Evolutionary conservation across 2,329 filamentous ascomycete genomes (phyloP).

Genomic region (Penicillium sclerotiorum): DNA sequence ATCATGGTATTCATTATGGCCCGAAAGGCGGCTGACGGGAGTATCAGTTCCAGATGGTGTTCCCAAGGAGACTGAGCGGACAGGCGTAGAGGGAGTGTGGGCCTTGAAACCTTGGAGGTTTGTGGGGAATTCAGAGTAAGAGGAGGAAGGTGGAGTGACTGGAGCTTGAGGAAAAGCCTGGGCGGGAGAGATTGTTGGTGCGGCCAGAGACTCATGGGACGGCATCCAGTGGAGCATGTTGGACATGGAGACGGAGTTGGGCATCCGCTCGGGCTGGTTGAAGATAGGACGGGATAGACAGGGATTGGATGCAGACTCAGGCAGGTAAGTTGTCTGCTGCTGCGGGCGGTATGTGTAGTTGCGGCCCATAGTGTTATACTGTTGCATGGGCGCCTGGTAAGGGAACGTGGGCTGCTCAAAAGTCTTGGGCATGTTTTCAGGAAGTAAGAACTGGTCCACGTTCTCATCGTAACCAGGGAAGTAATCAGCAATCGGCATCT

Average conservation of each 20-base stretch:
- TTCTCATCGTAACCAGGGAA: constrained; percentile 42
- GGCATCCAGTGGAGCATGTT: constrained; percentile 43
- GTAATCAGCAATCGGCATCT: constrained; percentile 39
- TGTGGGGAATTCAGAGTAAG: constrained; percentile 41
- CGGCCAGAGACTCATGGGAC: constrained; percentile 34
- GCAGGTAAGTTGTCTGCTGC: constrained; percentile 35
- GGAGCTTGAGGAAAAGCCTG: constrained; percentile 35
- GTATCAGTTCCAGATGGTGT: constrained; percentile 39
- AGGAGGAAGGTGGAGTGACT: constrained; percentile 40
- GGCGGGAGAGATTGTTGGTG: constrained; percentile 40
- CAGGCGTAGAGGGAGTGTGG: constrained; percentile 40
- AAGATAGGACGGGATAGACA: constrained; percentile 44
- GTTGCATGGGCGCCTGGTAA: constrained; percentile 37
- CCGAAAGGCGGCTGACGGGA: constrained; percentile 39
- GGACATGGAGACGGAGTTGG: constrained; percentile 39
- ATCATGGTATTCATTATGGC: constrained; percentile 38
- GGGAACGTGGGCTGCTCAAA: constrained; percentile 37
- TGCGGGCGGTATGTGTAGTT: constrained; percentile 38
- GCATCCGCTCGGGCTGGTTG: constrained; percentile 37
- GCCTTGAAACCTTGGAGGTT: constrained; percentile 37
- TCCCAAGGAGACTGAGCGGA: constrained; percentile 39
- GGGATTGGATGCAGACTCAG: constrained; percentile 42
- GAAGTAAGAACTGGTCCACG: constrained; percentile 42
- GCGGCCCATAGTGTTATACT: constrained; percentile 39
- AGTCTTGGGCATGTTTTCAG: constrained; percentile 38